phyloP scores from a whole-genome alignment of 108 stramenopile species.

The Pelagomonas calceolata region DNA sequence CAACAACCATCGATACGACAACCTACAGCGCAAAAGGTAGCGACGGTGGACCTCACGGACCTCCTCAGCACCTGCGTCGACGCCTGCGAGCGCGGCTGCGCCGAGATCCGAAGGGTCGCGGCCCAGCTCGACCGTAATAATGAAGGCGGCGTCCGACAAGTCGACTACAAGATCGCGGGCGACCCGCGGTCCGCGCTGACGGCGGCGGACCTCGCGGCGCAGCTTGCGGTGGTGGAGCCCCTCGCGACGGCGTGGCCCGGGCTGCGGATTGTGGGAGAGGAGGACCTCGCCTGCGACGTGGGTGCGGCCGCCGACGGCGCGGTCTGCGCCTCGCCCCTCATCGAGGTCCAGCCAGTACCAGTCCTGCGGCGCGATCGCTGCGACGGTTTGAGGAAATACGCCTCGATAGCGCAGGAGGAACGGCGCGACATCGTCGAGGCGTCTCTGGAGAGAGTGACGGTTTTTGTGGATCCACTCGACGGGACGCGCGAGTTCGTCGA shows the following conservation, averaged over 20 bases:
- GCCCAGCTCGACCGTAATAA: too few relatives aligned
- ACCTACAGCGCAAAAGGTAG: too few relatives aligned
- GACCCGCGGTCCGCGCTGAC: constrained; percentile 42
- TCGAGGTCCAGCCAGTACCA: too few relatives aligned
- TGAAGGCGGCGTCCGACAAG: too few relatives aligned
- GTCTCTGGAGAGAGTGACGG: too few relatives aligned
- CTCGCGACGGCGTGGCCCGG: constrained; percentile 22
- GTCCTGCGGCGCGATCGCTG: too few relatives aligned
- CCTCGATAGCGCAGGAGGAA: too few relatives aligned
- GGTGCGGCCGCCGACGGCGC: too few relatives aligned
- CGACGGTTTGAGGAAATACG: too few relatives aligned
- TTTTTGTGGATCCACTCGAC: constrained; percentile 71
- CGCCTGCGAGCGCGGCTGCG: constrained; percentile 51
- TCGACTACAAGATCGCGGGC: constrained; percentile 23
- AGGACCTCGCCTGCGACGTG: constrained; percentile 19
- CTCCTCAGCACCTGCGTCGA: constrained; percentile 55
- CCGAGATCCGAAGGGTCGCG: constrained; percentile 43
- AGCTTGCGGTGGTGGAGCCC: constrained; percentile 24
- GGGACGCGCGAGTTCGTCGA: constrained; percentile 74
- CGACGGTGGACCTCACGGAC: constrained; percentile 30
- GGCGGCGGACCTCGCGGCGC: constrained; percentile 37
- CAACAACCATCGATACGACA: too few relatives aligned
- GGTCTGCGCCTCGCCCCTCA: too few relatives aligned
- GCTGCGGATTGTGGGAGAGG: constrained; percentile 30
- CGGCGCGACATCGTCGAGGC: too few relatives aligned